Evolutionary conservation across 495 filamentous ascomycete species (phyloP).

Genomic region (Daldinia vernicosa): DNA sequence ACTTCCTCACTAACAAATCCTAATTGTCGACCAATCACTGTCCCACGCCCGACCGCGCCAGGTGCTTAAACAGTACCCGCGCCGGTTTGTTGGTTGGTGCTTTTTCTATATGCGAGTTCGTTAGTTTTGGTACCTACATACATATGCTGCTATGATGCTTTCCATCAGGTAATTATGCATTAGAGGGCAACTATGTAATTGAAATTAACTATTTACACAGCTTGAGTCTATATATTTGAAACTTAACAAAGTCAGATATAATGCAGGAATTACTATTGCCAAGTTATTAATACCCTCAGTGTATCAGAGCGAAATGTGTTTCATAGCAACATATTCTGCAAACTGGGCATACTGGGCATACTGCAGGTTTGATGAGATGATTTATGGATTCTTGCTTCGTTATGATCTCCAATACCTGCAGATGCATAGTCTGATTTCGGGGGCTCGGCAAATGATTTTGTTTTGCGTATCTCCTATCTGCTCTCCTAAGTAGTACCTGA

Average conservation of each 20-base stretch:
- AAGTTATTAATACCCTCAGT: background rate
- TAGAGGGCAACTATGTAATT: background rate
- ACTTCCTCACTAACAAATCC: too few species aligned
- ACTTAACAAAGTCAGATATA: background rate
- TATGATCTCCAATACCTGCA: constrained; percentile 36
- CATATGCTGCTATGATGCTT: too few species aligned
- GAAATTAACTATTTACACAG: background rate
- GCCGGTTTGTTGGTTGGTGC: too few species aligned
- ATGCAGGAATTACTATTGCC: constrained; percentile 10
- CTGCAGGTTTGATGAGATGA: constrained; percentile 22
- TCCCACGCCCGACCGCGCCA: too few species aligned
- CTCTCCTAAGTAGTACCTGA: background rate
- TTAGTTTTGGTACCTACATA: too few species aligned
- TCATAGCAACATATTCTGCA: constrained; percentile 28
- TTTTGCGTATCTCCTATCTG: constrained; percentile 20
- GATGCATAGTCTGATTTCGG: constrained; percentile 25
- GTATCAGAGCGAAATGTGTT: constrained; percentile 30
- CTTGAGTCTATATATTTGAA: constrained; percentile 10
- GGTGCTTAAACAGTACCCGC: too few species aligned
- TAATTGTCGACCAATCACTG: too few species aligned
- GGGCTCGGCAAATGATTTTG: constrained; percentile 40
- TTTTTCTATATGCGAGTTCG: too few species aligned
- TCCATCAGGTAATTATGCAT: too few species aligned
- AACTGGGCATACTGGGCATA: too few species aligned
- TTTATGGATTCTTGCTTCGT: constrained; percentile 6